phyloP scores from a whole-genome alignment of 2,329 filamentous ascomycete genomes.

The Seiridium cupressi region DNA sequence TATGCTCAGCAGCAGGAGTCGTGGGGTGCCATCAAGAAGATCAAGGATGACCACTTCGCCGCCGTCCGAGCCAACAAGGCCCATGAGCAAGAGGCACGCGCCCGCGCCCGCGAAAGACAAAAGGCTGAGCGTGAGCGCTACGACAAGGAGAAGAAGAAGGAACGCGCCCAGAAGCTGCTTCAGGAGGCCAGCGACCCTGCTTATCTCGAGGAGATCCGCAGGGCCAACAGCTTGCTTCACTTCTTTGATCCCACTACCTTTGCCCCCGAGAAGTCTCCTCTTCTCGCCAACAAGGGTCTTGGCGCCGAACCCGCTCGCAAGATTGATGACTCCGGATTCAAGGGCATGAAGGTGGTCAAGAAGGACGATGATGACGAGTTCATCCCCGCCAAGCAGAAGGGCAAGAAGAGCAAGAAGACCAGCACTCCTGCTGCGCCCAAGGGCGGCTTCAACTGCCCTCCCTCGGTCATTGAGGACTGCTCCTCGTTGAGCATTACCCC shows the following conservation, averaged over 20 bases:
- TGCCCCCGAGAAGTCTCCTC: conserved; percentile 58
- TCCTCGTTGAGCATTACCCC: conserved; percentile 81
- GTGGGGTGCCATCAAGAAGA: conserved; percentile 74
- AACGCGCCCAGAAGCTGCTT: conserved; percentile 72
- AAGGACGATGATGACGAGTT: conserved; percentile 84
- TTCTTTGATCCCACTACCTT: conserved; percentile 79
- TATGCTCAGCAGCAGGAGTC: conserved; percentile 86
- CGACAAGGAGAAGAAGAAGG: conserved; percentile 71
- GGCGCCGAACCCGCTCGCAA: conserved; percentile 77
- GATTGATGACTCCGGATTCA: conserved; percentile 79
- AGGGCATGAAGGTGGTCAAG: conserved; percentile 78
- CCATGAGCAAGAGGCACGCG: conserved; percentile 80
- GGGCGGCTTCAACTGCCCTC: conserved; percentile 73
- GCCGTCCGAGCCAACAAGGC: conserved; percentile 79
- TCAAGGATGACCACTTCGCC: conserved; percentile 87
- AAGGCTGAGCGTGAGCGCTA: conserved; percentile 77
- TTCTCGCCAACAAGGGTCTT: conserved; percentile 68
- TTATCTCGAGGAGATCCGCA: conserved; percentile 89
- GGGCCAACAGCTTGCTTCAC: conserved; percentile 80
- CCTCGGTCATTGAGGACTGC: conserved; percentile 90
- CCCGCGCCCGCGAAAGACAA: conserved; percentile 72
- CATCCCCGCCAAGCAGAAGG: conserved; percentile 77
- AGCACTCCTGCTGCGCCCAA: conserved; percentile 43
- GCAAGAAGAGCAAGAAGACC: conserved; percentile 83
- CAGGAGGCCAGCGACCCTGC: conserved; percentile 82